Percentiles rank a stretch among this genome's conserved stretches.
phyloP scores from a whole-genome alignment of 768 basidiomycete species.

The Tubosaeta brunneosetosa region DNA sequence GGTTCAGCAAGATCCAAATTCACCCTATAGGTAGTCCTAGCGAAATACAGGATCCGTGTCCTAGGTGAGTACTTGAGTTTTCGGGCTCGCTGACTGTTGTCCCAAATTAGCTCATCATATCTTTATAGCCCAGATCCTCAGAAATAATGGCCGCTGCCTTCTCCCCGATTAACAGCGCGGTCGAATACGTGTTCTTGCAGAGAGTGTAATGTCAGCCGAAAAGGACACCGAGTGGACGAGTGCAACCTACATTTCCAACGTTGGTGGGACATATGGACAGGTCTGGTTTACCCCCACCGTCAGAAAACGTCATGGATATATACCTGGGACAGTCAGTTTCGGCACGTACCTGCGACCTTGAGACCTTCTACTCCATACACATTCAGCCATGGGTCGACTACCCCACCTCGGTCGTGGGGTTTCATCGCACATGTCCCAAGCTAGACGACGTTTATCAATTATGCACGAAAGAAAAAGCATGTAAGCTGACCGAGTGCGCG shows the following conservation, averaged over 20 bases:
- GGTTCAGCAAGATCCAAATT: too few species aligned
- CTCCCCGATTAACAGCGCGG: slow-evolving; percentile 14
- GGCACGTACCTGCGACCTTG: slow-evolving; percentile 50
- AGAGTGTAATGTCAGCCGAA: not conserved
- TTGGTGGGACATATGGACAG: slow-evolving; percentile 33
- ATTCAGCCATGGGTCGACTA: slow-evolving; percentile 56
- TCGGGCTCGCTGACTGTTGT: too few species aligned
- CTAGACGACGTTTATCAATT: too few species aligned
- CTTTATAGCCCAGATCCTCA: slow-evolving; percentile 2
- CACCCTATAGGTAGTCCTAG: too few species aligned
- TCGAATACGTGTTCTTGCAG: slow-evolving; percentile 17
- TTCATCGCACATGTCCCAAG: slow-evolving; percentile 70
- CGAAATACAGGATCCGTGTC: too few species aligned
- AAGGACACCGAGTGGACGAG: not conserved
- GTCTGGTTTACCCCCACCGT: too few species aligned
- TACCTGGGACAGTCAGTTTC: not conserved
- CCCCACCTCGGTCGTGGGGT: slow-evolving; percentile 51
- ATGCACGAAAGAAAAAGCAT: too few species aligned
- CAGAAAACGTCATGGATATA: not conserved
- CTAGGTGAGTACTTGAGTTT: too few species aligned
- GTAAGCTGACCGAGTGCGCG: too few species aligned
- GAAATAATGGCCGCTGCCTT: slow-evolving; percentile 14
- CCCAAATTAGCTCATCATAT: too few species aligned
- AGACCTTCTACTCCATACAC: slow-evolving; percentile 58
- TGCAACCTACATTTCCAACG: slow-evolving; percentile 18